These are phyloP conservation scores for Paxillus rubicundulus DNA, from an alignment of 768 basidiomycete genomes.

Conservation along the genomic window DNA sequence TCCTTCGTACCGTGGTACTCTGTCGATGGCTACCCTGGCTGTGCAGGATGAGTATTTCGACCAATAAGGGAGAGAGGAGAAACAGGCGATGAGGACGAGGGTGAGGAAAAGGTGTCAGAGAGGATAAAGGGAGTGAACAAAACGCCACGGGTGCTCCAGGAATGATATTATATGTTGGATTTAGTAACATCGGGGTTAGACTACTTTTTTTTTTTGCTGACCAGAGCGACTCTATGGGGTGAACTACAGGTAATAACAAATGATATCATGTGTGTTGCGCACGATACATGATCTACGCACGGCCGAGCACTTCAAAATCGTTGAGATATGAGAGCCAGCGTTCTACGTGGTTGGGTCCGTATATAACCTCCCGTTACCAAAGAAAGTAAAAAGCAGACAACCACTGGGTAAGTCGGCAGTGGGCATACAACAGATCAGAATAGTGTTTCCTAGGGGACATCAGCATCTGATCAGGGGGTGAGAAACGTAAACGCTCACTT, in stretches of 20 bases:
- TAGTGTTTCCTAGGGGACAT: slow-evolving; percentile 61
- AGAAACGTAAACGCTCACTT: slow-evolving; percentile 47
- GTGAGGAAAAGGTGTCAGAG: no score
- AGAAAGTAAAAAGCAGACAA: slow-evolving; percentile 12
- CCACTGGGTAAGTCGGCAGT: neutral
- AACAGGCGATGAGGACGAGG: neutral
- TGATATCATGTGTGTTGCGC: neutral
- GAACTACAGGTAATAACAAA: neutral
- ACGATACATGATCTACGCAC: slow-evolving; percentile 8
- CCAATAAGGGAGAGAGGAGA: neutral
- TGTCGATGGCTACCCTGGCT: no score
- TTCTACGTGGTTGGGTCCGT: slow-evolving; percentile 6
- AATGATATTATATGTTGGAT: slow-evolving; percentile 1
- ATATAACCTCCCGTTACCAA: slow-evolving; percentile 18
- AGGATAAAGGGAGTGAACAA: no score
- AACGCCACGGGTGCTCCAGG: neutral
- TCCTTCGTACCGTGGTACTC: no score
- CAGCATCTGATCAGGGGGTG: slow-evolving; percentile 9
- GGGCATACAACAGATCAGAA: slow-evolving; percentile 47
- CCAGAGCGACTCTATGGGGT: slow-evolving; percentile 5
- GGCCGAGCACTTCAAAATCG: slow-evolving; percentile 48
- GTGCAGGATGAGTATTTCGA: neutral
- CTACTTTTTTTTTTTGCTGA: slow-evolving; percentile 30
- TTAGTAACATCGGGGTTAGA: slow-evolving; percentile 12
- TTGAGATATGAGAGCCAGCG: slow-evolving; percentile 16